Base-by-base conservation (phyloP, 1,139 yeast genomes). In the Blastobotrys aristatus region DNA sequence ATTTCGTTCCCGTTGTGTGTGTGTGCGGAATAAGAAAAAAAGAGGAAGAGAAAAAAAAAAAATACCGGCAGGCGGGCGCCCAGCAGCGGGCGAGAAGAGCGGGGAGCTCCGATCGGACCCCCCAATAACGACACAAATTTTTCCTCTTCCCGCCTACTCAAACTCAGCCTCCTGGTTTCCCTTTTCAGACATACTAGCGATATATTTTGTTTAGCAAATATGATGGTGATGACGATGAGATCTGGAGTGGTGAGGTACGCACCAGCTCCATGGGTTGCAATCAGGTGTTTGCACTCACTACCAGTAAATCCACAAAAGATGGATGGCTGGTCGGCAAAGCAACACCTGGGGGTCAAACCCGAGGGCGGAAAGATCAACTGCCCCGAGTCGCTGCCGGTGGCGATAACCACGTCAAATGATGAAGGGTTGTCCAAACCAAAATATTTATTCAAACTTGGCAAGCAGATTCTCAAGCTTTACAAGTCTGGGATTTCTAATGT, bases 401-500 rank as follows among this genome's bases (percentile, higher is more conserved):
- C 43, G 1, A 38, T 53, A 1, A 47, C 52, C n/a, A 40, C 47
- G n/a, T 3, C 35, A 38, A 29, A 55, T 53, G 8, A 34, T 20
- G 32, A 21, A 16, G 45, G 24, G 30, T 46, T 38, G 22, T 49
- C 51, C 22, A 33, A 47, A 11, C 40, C 43, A n/a, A 31, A 50
- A 21, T 46, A 56, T 45, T 45, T 54, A 32, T 56, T 57, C 17
- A 49, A 47, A 10, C 31, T 46, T 14, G 69, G 68, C 11, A 66
- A 66, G 50, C 54, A 57, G 32, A 49, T 58, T 26, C 60, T 66
- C 32, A 52, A 50, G 39, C 53, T 66, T 16, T 67, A 67, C 56
- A 67, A 67, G 41, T 39, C 56, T 1, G 71, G 71, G 3, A 64
- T 67, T 22, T 44, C 49, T 18, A 65, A 65, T 44, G 66, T 65